A percentile compares a stretch with the other conserved stretches of the same genome.
Conservation (phyloP, 306 rosid genomes). For the Prinsepia uniflora region DNA sequence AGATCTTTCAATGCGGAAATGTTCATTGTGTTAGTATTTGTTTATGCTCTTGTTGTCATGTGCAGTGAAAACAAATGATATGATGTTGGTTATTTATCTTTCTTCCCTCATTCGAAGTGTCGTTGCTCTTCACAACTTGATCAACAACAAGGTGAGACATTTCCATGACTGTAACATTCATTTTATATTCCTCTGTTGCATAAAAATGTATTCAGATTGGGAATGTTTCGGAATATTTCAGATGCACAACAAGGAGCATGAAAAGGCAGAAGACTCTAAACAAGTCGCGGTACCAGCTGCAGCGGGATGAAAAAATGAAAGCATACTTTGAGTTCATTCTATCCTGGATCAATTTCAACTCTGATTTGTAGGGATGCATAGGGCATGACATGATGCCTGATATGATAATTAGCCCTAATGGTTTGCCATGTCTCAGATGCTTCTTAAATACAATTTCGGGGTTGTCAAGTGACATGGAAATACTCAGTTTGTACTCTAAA, state of each 20-base stretch:
- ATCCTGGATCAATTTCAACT: background rate
- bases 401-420: background rate
- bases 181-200: background rate
- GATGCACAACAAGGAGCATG: conserved; percentile 60
- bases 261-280: conserved; percentile 51
- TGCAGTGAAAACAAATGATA: conserved; percentile 63
- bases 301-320: conserved; percentile 27
- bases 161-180: background rate
- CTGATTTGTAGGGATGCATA: conserved; percentile 4
- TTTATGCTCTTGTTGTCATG: conserved; percentile 5
- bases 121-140: conserved; percentile 58
- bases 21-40: background rate
- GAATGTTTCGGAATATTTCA: conserved; percentile 10
- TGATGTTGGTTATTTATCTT: conserved; percentile 56
- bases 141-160: conserved; percentile 48
- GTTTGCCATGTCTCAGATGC: background rate
- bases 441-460: background rate
- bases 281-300: conserved; percentile 34
- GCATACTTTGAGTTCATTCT: conserved; percentile 6
- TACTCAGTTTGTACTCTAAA: conserved; percentile 6
- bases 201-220: too few relatives aligned
- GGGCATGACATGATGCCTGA: conserved; percentile 9
- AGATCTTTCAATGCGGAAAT: background rate
- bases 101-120: conserved; percentile 56
- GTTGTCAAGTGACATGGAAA: conserved; percentile 5